These are phyloP conservation scores for Botrytis squamosa DNA, from an alignment of 2,329 filamentous ascomycete genomes.

Conservation along the genomic window DNA sequence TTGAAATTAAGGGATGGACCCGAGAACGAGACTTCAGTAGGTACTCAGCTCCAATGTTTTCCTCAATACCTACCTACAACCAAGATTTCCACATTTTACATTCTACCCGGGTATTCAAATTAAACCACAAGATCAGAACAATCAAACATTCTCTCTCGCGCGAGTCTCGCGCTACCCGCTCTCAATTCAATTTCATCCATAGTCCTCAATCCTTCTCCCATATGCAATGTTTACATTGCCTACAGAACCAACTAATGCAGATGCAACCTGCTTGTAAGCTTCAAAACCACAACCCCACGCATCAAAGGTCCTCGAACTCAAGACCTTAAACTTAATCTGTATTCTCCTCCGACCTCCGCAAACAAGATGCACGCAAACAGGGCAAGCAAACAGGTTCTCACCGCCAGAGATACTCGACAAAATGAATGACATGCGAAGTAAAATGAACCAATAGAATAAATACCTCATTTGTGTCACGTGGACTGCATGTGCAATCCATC, in stretches of 20 bases:
- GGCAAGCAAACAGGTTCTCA: not conserved
- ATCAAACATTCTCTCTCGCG: not conserved
- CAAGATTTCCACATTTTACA: not conserved
- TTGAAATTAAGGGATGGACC: not conserved
- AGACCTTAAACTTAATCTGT: not conserved
- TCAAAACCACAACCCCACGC: not conserved
- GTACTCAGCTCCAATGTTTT: not conserved
- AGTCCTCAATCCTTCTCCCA: not conserved
- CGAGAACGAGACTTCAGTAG: not conserved
- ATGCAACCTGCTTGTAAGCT: slow-evolving; percentile 1
- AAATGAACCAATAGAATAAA: slow-evolving; percentile 20
- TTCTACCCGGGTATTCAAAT: not conserved
- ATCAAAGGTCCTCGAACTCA: not conserved
- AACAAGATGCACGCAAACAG: not conserved
- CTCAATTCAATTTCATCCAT: not conserved
- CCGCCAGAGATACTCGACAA: slow-evolving; percentile 3
- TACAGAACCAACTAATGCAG: slow-evolving; percentile 13
- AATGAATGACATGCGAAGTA: not conserved
- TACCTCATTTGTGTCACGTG: slow-evolving; percentile 20
- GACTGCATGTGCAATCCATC: not conserved
- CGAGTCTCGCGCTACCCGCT: slow-evolving; percentile 5
- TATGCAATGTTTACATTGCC: not conserved
- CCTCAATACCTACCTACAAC: not conserved
- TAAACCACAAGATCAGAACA: not conserved
- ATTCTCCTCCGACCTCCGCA: not conserved